Conservation (phyloP, 208 protist species). For the Leishmania aethiopica region DNA sequence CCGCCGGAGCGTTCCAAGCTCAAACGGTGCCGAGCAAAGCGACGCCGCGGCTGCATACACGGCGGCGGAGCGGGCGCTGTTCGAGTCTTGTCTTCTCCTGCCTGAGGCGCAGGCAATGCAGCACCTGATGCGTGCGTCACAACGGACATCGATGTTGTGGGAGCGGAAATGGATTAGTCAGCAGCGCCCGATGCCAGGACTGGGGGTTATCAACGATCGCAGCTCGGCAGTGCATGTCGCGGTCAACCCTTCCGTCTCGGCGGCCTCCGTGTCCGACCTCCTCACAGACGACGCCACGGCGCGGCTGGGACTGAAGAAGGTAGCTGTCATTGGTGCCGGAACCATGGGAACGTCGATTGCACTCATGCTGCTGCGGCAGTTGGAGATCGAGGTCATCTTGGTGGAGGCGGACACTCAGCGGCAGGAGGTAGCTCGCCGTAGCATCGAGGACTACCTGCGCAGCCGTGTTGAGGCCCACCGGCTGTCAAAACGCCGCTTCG, state of each 20-base stretch:
- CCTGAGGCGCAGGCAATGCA: constrained; percentile 61
- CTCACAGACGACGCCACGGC: background rate
- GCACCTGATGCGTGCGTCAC: constrained; percentile 74
- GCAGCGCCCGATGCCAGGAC: constrained; percentile 4
- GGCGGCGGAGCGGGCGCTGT: constrained; percentile 49
- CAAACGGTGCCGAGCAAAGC: background rate
- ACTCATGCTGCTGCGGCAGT: constrained; percentile 57
- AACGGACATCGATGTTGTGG: constrained; percentile 27
- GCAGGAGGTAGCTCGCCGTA: constrained; percentile 19
- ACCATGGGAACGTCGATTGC: constrained; percentile 81
- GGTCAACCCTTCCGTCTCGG: background rate
- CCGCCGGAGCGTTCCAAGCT: background rate
- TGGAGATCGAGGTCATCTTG: constrained; percentile 65
- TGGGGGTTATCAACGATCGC: background rate
- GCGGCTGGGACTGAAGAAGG: constrained; percentile 23
- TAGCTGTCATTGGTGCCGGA: constrained; percentile 84
- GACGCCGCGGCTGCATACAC: constrained; percentile 22
- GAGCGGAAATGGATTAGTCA: constrained; percentile 4
- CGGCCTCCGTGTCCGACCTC: background rate
- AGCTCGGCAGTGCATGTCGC: background rate
- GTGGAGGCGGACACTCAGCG: constrained; percentile 66
- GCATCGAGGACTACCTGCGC: constrained; percentile 39
- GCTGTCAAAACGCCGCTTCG: constrained; percentile 25
- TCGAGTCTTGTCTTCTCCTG: constrained; percentile 40
- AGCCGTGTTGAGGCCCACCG: constrained; percentile 36